These are phyloP conservation scores for Sophora flavescens DNA, from an alignment of 306 rosid genomes.

Conservation along the genomic window DNA sequence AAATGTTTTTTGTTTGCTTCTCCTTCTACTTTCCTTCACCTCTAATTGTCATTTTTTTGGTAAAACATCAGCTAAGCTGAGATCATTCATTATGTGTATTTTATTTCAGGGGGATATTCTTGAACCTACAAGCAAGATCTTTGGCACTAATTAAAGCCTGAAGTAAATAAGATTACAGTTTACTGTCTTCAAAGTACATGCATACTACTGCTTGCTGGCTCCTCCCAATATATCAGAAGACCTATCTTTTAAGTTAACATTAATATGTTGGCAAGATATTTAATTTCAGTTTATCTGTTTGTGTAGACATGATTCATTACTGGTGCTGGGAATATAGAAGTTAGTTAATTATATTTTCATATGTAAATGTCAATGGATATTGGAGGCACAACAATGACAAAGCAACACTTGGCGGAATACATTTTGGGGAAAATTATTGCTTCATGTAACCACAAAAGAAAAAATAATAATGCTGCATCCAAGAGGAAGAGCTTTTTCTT, in stretches of 20 bases:
- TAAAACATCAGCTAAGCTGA: constrained; percentile 18
- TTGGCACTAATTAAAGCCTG: constrained; percentile 65
- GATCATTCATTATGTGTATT: constrained; percentile 9
- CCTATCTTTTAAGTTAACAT: background rate
- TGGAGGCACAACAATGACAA: background rate
- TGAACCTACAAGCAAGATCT: constrained; percentile 81
- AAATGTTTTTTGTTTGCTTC: constrained; percentile 2
- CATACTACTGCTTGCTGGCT: constrained; percentile 10
- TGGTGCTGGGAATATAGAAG: constrained; percentile 12
- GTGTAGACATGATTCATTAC: constrained; percentile 20
- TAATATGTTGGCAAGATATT: constrained; percentile 11
- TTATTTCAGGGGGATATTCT: constrained; percentile 84
- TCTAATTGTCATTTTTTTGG: constrained; percentile 20
- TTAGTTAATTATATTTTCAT: background rate
- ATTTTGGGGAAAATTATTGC: background rate
- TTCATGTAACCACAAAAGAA: no score
- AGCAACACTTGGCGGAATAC: background rate
- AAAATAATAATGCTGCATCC: background rate
- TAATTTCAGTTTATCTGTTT: constrained; percentile 23
- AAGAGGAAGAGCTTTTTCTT: constrained; percentile 4
- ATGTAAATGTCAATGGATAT: background rate
- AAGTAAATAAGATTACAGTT: constrained; percentile 43
- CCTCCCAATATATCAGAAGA: background rate
- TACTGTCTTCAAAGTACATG: constrained; percentile 8
- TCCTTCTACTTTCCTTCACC: constrained; percentile 6